Evolutionary conservation across 176 grass and related monocot species (phyloP).

Genomic region (Rhynchospora breviuscula): DNA sequence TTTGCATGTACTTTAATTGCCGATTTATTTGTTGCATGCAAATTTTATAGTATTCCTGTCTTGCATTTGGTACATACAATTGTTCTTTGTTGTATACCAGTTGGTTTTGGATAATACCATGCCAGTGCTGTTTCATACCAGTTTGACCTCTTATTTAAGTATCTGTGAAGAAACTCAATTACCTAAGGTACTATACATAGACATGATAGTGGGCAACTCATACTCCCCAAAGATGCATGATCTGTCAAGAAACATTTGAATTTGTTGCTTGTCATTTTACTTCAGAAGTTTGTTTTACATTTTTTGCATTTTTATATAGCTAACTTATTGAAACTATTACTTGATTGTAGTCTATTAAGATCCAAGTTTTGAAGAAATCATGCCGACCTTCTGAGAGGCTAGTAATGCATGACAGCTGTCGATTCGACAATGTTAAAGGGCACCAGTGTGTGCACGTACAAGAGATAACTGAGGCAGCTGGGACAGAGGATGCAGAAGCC

Average conservation of each 20-base stretch:
- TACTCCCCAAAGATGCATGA: not conserved
- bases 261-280: not conserved
- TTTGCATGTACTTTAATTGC: not conserved
- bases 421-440: slow-evolving; percentile 31
- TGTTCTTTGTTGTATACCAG: not conserved
- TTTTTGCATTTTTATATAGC: not conserved
- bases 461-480: slow-evolving; percentile 73
- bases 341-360: slow-evolving; percentile 45
- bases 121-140: not conserved
- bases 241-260: not conserved
- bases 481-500: slow-evolving; percentile 67
- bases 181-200: not conserved
- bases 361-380: slow-evolving; percentile 87
- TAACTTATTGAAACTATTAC: slow-evolving; percentile 17
- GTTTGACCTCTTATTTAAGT: not conserved
- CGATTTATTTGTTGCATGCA: not conserved
- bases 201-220: not conserved
- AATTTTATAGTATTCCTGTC: not conserved
- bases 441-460: slow-evolving; percentile 69
- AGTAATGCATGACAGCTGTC: slow-evolving; percentile 58
- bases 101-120: not conserved
- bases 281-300: not conserved
- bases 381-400: slow-evolving; percentile 67
- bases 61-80: too few species aligned
- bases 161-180: not conserved